phyloP scores from a whole-genome alignment of 495 filamentous ascomycete species.

The Penicillium psychrofluorescens region DNA sequence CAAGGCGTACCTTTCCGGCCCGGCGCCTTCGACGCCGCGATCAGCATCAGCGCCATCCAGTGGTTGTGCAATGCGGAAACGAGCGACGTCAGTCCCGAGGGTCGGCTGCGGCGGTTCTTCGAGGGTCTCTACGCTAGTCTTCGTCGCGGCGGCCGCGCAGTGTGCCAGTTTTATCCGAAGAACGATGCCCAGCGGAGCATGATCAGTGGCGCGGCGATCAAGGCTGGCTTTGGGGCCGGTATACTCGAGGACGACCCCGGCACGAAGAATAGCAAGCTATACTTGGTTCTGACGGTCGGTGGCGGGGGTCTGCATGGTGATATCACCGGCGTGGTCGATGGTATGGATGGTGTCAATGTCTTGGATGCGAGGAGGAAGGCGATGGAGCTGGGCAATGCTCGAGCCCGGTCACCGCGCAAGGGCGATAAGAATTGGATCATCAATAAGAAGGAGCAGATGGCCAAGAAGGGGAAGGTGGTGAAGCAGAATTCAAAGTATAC shows the following conservation, averaged over 20 bases:
- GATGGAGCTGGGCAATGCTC: slow-evolving; percentile 34
- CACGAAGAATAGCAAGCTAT: slow-evolving; percentile 90
- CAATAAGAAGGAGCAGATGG: slow-evolving; percentile 93
- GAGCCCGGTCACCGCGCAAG: slow-evolving; percentile 49
- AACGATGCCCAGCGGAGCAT: slow-evolving; percentile 86
- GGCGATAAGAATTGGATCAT: slow-evolving; percentile 86
- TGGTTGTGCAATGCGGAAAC: slow-evolving; percentile 97
- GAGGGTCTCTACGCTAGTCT: slow-evolving; percentile 83
- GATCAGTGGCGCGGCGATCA: slow-evolving; percentile 83
- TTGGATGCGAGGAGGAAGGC: slow-evolving; percentile 59
- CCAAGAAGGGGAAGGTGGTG: slow-evolving; percentile 86
- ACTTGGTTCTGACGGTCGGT: slow-evolving; percentile 89
- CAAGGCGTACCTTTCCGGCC: slow-evolving; percentile 93
- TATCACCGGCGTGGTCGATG: slow-evolving; percentile 78
- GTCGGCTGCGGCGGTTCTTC: slow-evolving; percentile 78
- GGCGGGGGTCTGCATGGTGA: slow-evolving; percentile 68
- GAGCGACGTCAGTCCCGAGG: slow-evolving; percentile 69
- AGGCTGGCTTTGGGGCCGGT: slow-evolving; percentile 92
- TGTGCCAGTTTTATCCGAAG: slow-evolving; percentile 97
- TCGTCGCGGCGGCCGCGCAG: slow-evolving; percentile 78
- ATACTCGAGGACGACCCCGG: slow-evolving; percentile 90
- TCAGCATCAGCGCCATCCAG: slow-evolving; percentile 90
- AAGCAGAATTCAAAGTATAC: slow-evolving; percentile 89
- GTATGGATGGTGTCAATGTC: slow-evolving; percentile 81
- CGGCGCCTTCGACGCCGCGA: slow-evolving; percentile 89